phyloP scores from a whole-genome alignment of 2,329 filamentous ascomycete species.

The Ophiostoma pallidulum region DNA sequence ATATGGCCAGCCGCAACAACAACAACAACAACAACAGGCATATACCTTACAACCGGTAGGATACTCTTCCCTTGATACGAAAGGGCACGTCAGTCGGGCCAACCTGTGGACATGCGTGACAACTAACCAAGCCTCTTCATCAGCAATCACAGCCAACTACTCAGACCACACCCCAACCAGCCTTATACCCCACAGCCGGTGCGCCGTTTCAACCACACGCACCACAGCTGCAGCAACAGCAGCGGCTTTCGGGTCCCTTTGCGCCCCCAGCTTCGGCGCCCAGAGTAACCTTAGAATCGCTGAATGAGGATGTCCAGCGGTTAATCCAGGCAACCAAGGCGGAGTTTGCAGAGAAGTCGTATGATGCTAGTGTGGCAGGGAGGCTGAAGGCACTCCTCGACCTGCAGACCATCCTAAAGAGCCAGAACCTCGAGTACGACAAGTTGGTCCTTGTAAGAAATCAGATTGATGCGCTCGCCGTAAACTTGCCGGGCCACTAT shows the following conservation, averaged over 20 bases:
- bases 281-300: slow-evolving; percentile 57
- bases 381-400: slow-evolving; percentile 79
- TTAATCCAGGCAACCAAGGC: slow-evolving; percentile 64
- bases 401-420: slow-evolving; percentile 70
- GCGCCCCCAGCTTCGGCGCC: slow-evolving; percentile 25
- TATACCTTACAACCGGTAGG: slow-evolving; percentile 21
- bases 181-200: slow-evolving; percentile 27
- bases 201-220: slow-evolving; percentile 33
- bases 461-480: slow-evolving; percentile 70
- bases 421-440: slow-evolving; percentile 66
- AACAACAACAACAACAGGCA: slow-evolving; percentile 21
- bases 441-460: slow-evolving; percentile 77
- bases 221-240: slow-evolving; percentile 1
- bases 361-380: slow-evolving; percentile 65
- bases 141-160: slow-evolving; percentile 18
- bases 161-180: slow-evolving; percentile 27
- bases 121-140: slow-evolving; percentile 1
- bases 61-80: not conserved
- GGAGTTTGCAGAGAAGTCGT: slow-evolving; percentile 65
- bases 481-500: slow-evolving; percentile 45
- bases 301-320: slow-evolving; percentile 75
- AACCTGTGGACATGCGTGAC: too few relatives aligned
- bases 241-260: slow-evolving; percentile 4
- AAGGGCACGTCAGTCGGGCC: too few relatives aligned
- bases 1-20: slow-evolving; percentile 25